Percentiles rank a stretch among this genome's conserved stretches.
Conservation (phyloP, 768 basidiomycete species). For the Suillus occidentalis region DNA sequence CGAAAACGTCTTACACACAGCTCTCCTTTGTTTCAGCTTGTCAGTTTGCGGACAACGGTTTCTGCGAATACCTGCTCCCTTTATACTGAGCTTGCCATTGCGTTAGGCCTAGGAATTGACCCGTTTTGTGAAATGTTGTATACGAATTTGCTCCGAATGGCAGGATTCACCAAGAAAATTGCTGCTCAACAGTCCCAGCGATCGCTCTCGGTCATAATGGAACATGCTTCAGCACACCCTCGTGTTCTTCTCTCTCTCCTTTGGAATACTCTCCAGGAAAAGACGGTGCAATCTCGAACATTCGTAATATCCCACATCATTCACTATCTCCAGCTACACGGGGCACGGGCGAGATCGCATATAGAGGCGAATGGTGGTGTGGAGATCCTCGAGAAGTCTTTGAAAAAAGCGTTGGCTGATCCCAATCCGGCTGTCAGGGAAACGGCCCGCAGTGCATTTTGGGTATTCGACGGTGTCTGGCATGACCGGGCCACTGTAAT, state of each 20-base stretch:
- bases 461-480: slow-evolving; percentile 81
- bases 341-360: slow-evolving; percentile 52
- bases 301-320: slow-evolving; percentile 71
- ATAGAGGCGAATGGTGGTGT: slow-evolving; percentile 72
- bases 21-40: slow-evolving; percentile 50
- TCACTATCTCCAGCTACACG: slow-evolving; percentile 74
- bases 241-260: slow-evolving; percentile 68
- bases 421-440: slow-evolving; percentile 80
- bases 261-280: slow-evolving; percentile 72
- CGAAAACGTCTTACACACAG: not conserved
- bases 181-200: slow-evolving; percentile 83
- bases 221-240: slow-evolving; percentile 68
- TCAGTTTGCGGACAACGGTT: slow-evolving; percentile 90
- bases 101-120: slow-evolving; percentile 71
- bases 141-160: slow-evolving; percentile 80
- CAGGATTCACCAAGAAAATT: slow-evolving; percentile 90
- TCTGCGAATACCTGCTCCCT: slow-evolving; percentile 74
- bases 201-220: slow-evolving; percentile 65
- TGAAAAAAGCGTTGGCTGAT: slow-evolving; percentile 77
- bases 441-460: slow-evolving; percentile 68
- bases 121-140: slow-evolving; percentile 77
- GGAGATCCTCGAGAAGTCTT: slow-evolving; percentile 69
- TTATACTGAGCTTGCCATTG: slow-evolving; percentile 68
- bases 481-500: slow-evolving; percentile 63
- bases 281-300: slow-evolving; percentile 72